Conservation (phyloP, 2,329 filamentous ascomycete genomes). For the Chrysoporthe deuterocubensis region DNA sequence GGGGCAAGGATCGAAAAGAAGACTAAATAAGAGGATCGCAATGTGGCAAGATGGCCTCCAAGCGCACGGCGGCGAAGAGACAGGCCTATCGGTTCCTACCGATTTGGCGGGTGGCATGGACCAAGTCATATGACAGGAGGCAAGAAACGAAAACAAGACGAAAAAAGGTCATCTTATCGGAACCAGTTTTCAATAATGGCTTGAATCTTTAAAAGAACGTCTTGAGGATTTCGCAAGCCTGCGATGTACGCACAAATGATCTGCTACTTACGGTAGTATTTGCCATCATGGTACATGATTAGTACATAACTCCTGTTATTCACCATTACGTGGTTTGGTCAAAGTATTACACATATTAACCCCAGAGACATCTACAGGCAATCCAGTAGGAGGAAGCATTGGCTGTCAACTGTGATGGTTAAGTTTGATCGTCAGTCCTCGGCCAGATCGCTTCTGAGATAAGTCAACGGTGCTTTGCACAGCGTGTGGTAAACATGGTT, state of each 20-base stretch:
- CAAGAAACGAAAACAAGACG: not conserved
- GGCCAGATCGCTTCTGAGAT: too few relatives aligned
- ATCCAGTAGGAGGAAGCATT: too few relatives aligned
- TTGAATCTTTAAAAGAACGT: not conserved
- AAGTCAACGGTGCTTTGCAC: too few relatives aligned
- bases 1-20: slow-evolving; percentile 17
- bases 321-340: too few relatives aligned
- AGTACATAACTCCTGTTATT: too few relatives aligned
- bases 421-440: too few relatives aligned
- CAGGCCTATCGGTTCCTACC: not conserved
- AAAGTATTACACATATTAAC: too few relatives aligned
- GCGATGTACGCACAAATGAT: not conserved
- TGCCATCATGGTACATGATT: not conserved
- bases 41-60: slow-evolving; percentile 11
- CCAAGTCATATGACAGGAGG: not conserved
- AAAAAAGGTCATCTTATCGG: not conserved
- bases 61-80: not conserved
- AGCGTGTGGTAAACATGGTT: too few relatives aligned
- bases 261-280: not conserved
- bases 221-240: not conserved
- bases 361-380: too few relatives aligned
- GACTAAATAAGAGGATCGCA: slow-evolving; percentile 11
- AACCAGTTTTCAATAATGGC: not conserved
- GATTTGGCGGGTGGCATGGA: not conserved
- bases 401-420: too few relatives aligned